Evolutionary conservation across 1,284 basidiomycete species (phyloP).

Genomic region (Grifola frondosa): DNA sequence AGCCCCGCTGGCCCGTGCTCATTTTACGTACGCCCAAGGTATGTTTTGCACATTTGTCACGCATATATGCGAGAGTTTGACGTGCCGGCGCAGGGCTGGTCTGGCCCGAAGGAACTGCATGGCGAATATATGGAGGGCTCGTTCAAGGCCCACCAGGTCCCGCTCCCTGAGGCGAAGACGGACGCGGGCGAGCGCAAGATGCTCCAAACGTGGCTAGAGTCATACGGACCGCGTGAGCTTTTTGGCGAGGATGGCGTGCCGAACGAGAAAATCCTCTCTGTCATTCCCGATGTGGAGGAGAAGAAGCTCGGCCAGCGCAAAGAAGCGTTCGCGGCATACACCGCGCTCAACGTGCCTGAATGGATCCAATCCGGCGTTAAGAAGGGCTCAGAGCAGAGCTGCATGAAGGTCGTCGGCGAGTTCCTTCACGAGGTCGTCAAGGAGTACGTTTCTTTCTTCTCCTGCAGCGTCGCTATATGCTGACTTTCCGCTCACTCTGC

Average conservation of each 20-base stretch:
- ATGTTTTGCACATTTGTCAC: constrained; percentile 2
- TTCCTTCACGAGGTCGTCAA: constrained; percentile 60
- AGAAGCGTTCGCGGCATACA: constrained; percentile 66
- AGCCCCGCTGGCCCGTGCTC: constrained; percentile 86
- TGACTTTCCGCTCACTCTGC: constrained; percentile 1
- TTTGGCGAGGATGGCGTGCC: constrained; percentile 56
- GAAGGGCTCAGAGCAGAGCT: constrained; percentile 61
- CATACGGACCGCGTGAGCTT: constrained; percentile 64
- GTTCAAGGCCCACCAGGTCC: constrained; percentile 78
- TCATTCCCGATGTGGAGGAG: constrained; percentile 52
- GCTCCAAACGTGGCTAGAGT: constrained; percentile 70
- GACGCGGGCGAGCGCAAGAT: constrained; percentile 60
- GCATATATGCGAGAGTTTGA: background rate
- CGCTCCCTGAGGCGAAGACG: constrained; percentile 70
- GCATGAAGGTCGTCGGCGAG: constrained; percentile 75
- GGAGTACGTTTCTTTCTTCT: constrained; percentile 37
- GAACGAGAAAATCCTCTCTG: constrained; percentile 48
- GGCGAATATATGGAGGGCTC: constrained; percentile 78
- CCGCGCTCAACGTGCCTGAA: constrained; percentile 60
- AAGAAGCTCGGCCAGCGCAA: constrained; percentile 67
- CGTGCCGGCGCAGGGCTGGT: constrained; percentile 47
- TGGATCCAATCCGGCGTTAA: constrained; percentile 60
- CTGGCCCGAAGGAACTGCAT: constrained; percentile 63
- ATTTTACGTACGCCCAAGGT: constrained; percentile 81
- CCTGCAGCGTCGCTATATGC: constrained; percentile 1